phyloP scores from a whole-genome alignment of 805 yeast genomes.

The Maudiozyma bulderi region DNA sequence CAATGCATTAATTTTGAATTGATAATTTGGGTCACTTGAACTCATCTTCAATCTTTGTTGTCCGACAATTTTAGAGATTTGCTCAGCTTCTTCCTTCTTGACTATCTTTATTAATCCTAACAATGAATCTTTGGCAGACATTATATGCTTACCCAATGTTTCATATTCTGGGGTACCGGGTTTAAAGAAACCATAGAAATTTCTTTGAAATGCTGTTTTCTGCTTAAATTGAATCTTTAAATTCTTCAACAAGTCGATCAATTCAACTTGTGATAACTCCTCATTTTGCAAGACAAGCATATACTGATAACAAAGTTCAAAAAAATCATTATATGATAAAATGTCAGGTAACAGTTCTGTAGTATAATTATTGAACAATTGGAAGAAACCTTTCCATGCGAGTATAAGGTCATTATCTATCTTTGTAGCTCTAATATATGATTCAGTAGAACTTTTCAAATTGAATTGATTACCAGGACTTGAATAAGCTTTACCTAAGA shows the following conservation, averaged over 20 bases:
- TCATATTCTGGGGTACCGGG: slow-evolving; percentile 53
- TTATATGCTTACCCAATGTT: slow-evolving; percentile 38
- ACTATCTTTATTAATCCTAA: slow-evolving; percentile 35
- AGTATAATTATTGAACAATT: slow-evolving; percentile 30
- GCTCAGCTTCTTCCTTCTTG: slow-evolving; percentile 32
- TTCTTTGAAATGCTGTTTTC: slow-evolving; percentile 30
- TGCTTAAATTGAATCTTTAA: slow-evolving; percentile 34
- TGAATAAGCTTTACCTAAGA: slow-evolving; percentile 63
- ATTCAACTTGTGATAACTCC: slow-evolving; percentile 40
- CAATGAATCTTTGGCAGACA: slow-evolving; percentile 38
- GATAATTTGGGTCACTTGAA: slow-evolving; percentile 34
- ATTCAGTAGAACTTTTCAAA: slow-evolving; percentile 10
- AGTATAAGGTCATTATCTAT: slow-evolving; percentile 42
- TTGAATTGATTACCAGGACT: slow-evolving; percentile 15
- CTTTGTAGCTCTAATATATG: slow-evolving; percentile 42
- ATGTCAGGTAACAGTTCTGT: slow-evolving; percentile 29
- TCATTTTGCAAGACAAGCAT: slow-evolving; percentile 34
- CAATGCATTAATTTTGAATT: slow-evolving; percentile 31
- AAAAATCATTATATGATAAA: slow-evolving; percentile 32
- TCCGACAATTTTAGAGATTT: slow-evolving; percentile 34
- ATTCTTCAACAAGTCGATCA: slow-evolving; percentile 37
- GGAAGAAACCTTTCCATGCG: slow-evolving; percentile 78
- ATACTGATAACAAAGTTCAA: slow-evolving; percentile 38
- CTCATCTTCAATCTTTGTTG: slow-evolving; percentile 44
- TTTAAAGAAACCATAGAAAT: slow-evolving; percentile 39